phyloP scores from a whole-genome alignment of 176 grass and related monocot species.

The Bothriochloa decipiens region DNA sequence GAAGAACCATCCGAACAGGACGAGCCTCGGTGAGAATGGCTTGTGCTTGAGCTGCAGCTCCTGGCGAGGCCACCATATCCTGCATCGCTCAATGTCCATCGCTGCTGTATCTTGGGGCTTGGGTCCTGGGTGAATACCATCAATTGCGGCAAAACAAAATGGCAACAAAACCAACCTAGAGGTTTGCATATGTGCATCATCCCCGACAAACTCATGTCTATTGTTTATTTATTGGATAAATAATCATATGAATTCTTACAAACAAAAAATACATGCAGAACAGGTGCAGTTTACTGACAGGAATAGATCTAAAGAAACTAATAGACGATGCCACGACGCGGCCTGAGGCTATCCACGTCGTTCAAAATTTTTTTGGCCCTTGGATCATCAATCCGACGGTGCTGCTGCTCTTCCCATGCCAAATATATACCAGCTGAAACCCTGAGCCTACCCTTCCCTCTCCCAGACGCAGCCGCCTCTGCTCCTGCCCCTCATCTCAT shows the following conservation, averaged over 20 bases:
- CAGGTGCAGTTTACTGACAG: background rate
- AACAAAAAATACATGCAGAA: background rate
- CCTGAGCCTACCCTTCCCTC: no score
- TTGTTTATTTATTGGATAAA: background rate
- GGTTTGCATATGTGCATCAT: background rate
- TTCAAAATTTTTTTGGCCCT: no score
- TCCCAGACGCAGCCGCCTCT: no score
- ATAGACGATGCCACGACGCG: no score
- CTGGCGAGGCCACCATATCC: slow-evolving; percentile 55
- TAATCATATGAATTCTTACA: background rate
- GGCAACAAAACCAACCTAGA: slow-evolving; percentile 10
- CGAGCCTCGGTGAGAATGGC: background rate
- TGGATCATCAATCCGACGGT: no score
- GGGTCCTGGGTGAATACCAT: background rate
- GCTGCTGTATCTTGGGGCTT: background rate
- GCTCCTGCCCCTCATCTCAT: no score
- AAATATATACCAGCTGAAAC: no score
- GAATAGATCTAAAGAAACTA: background rate
- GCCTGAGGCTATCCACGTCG: no score
- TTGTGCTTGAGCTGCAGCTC: slow-evolving; percentile 15
- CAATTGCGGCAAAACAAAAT: background rate
- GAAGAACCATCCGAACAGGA: slow-evolving; percentile 55
- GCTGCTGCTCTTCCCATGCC: no score
- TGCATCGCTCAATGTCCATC: slow-evolving; percentile 38
- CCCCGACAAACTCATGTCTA: background rate